Base-by-base conservation (phyloP, 805 yeast genomes). In the Kodamaea leandrae region DNA sequence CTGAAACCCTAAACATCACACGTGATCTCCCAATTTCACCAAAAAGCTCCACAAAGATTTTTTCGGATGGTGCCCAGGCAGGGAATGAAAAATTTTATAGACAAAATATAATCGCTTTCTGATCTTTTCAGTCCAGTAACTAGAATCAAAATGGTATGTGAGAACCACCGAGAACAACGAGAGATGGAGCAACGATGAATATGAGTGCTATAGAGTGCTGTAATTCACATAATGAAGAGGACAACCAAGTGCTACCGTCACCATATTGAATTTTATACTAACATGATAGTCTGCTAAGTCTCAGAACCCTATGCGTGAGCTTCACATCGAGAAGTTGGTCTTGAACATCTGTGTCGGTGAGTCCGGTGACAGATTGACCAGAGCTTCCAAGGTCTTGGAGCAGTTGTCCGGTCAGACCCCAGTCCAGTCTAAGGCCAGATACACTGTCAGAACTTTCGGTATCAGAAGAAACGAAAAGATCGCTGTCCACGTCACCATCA, bases 381-480 rank as follows among this genome's bases (percentile, higher is more conserved):
- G 99, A 86, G 99, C 99, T 64, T 93, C 99, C 71, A 93, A 93
- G 83, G 99, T 93, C 67, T 83, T 93, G 71, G 99, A 93, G 81
- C 99, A 93, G 82, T 86, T 93, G 66, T 91, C 98, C 62, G 99
- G 99, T 90, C 99, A 93, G 81, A 93, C 99, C 66, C 99, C 99
- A 74, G 99, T 93, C 64, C 96, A 87, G 76, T 90, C 98, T 64
- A 93, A 93, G 85, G 99, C 99, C 66, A 87, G 99, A 82, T 93
- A 93, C 88, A 93, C 99, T 58, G 97, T 93, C 67, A 89, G 99
- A 86, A 86, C 98, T 55, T 93, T 93, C 77, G 96, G 97, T 84
- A 93, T 93, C 83, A 90, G 99, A 84, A 88, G 99, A 87, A 93
- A 93, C 80, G 99, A 93, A 78, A 91, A 93, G 84, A 93, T 93